phyloP scores from a whole-genome alignment of 2,329 filamentous ascomycete species.

The Botrytis deweyae region DNA sequence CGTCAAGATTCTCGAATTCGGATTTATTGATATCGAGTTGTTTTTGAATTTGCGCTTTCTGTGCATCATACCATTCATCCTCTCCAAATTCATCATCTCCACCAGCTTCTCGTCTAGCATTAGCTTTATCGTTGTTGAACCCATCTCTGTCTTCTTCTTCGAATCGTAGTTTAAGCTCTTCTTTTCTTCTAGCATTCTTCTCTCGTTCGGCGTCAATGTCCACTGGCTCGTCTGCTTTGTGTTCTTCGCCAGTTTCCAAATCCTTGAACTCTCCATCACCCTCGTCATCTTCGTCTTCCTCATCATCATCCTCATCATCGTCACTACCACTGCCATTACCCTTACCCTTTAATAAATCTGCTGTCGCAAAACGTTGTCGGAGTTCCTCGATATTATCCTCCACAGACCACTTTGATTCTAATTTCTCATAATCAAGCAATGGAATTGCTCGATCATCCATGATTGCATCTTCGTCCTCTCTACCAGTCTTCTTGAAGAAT shows the following conservation, averaged over 20 bases:
- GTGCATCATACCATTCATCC: conserved; percentile 97
- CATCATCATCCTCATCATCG: conserved; percentile 47
- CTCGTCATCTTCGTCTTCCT: conserved; percentile 58
- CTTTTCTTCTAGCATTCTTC: conserved; percentile 86
- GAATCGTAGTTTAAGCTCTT: conserved; percentile 90
- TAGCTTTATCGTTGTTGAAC: conserved; percentile 84
- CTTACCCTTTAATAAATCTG: conserved; percentile 58
- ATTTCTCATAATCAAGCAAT: conserved; percentile 71
- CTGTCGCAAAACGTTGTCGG: conserved; percentile 71
- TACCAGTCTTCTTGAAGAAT: conserved; percentile 64
- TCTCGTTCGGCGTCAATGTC: conserved; percentile 83
- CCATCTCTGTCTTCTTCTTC: conserved; percentile 98
- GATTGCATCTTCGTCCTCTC: conserved; percentile 66
- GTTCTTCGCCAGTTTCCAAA: conserved; percentile 72
- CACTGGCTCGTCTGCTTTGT: conserved; percentile 43
- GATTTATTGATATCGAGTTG: conserved; percentile 95
- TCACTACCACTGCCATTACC: conserved; percentile 50
- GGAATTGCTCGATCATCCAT: conserved; percentile 79
- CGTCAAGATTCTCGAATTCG: conserved; percentile 86
- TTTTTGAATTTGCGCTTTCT: conserved; percentile 93
- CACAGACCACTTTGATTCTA: conserved; percentile 84
- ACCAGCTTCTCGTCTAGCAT: conserved; percentile 67
- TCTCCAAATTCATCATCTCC: conserved; percentile 80
- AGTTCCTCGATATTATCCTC: conserved; percentile 74
- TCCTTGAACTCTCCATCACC: conserved; percentile 84